Conservation (phyloP, 2,329 filamentous ascomycete genomes). For the Phoma sp. region DNA sequence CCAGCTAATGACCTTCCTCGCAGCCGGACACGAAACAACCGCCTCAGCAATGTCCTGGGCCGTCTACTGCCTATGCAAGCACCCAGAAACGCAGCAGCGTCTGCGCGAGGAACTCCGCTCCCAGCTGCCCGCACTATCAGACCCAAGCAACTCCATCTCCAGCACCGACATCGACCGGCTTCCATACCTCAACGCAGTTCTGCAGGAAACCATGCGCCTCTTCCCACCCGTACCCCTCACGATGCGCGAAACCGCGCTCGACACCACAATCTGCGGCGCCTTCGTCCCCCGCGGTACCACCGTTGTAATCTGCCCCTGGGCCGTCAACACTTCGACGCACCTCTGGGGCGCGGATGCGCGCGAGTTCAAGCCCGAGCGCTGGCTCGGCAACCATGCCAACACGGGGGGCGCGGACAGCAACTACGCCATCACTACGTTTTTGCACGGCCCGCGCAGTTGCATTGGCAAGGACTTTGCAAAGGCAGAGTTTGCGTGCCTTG, state of each 20-base stretch:
- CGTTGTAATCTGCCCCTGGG: slow-evolving; percentile 68
- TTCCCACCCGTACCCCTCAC: slow-evolving; percentile 75
- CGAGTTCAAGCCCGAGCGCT: slow-evolving; percentile 76
- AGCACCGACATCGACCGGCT: slow-evolving; percentile 71
- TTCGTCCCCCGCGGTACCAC: slow-evolving; percentile 73
- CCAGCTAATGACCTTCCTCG: slow-evolving; percentile 89
- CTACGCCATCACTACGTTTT: slow-evolving; percentile 79
- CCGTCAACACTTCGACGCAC: slow-evolving; percentile 70
- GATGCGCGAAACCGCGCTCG: slow-evolving; percentile 66
- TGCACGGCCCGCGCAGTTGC: slow-evolving; percentile 85
- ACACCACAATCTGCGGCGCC: slow-evolving; percentile 70
- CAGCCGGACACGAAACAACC: slow-evolving; percentile 68
- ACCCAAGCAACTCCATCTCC: slow-evolving; percentile 53
- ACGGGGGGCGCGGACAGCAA: slow-evolving; percentile 77
- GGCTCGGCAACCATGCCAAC: slow-evolving; percentile 56
- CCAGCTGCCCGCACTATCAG: slow-evolving; percentile 52
- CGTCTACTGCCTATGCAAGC: slow-evolving; percentile 58
- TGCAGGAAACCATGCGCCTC: slow-evolving; percentile 77
- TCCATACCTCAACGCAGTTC: slow-evolving; percentile 77
- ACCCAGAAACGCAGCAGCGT: slow-evolving; percentile 56
- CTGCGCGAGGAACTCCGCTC: slow-evolving; percentile 60
- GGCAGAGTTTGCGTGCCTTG: slow-evolving; percentile 81
- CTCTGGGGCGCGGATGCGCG: slow-evolving; percentile 80
- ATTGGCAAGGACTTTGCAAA: slow-evolving; percentile 83
- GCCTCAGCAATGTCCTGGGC: slow-evolving; percentile 62